These are phyloP conservation scores for Petunia secreta DNA, from an alignment of 257 asterid genomes.

Conservation along the genomic window DNA sequence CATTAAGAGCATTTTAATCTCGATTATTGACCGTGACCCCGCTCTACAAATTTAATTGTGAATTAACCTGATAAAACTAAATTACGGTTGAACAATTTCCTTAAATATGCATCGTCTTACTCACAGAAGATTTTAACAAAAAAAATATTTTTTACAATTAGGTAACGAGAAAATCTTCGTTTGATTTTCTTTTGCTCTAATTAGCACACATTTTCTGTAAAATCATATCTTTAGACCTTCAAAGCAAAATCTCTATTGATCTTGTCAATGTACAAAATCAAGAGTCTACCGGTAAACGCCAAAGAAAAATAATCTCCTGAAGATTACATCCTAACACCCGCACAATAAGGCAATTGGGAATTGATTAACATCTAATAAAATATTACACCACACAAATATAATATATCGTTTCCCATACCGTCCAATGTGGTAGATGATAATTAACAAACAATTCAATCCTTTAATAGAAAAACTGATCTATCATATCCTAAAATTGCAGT, in stretches of 20 bases:
- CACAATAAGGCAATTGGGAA: constrained; percentile 13
- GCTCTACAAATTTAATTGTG: no score
- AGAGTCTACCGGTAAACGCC: background rate
- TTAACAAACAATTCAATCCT: background rate
- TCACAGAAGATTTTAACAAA: background rate
- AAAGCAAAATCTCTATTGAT: constrained; percentile 6
- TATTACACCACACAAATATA: background rate
- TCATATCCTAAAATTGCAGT: background rate
- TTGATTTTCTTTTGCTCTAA: background rate
- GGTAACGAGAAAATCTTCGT: background rate
- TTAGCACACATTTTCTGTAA: background rate
- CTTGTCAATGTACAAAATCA: background rate
- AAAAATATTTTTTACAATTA: background rate
- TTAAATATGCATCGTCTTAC: background rate
- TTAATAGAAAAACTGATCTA: background rate
- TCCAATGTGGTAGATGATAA: background rate
- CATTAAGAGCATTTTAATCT: no score
- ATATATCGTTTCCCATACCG: background rate
- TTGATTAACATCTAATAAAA: background rate
- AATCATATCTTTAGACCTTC: background rate
- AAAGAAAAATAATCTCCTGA: constrained; percentile 11
- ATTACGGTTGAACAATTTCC: no score
- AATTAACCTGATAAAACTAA: no score
- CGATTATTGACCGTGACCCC: no score
- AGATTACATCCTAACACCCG: background rate